phyloP scores from a whole-genome alignment of 352 stramenopile species.

The Phytophthora tentaculata region DNA sequence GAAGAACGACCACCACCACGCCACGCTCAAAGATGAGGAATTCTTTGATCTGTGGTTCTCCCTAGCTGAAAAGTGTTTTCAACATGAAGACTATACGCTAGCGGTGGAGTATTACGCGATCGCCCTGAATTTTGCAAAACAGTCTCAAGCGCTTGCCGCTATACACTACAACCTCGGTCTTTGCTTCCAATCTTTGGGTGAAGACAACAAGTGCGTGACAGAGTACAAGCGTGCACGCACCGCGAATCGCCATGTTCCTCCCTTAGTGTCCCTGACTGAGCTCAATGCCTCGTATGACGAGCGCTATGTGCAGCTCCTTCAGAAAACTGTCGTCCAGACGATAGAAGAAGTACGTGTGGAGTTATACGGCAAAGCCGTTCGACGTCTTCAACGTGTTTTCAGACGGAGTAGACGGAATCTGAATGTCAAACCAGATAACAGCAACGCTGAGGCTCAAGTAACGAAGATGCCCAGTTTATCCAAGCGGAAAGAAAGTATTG shows the following conservation, averaged over 20 bases:
- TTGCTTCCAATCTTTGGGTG: constrained; percentile 60
- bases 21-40: constrained; percentile 47
- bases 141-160: constrained; percentile 57
- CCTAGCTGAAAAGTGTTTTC: constrained; percentile 70
- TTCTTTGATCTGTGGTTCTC: constrained; percentile 62
- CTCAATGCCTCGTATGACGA: constrained; percentile 52
- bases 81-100: constrained; percentile 68
- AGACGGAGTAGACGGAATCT: constrained; percentile 43
- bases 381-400: constrained; percentile 70
- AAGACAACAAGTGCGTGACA: constrained; percentile 51
- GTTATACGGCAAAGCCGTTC: constrained; percentile 66
- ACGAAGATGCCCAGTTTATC: constrained; percentile 31
- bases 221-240: constrained; percentile 78
- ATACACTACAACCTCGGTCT: constrained; percentile 67
- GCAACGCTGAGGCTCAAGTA: constrained; percentile 3
- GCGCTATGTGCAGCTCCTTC: constrained; percentile 50
- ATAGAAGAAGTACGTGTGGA: constrained; percentile 68
- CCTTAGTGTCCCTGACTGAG: constrained; percentile 51
- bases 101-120: constrained; percentile 69
- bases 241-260: constrained; percentile 62
- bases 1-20: constrained; percentile 39
- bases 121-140: constrained; percentile 66
- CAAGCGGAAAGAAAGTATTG: constrained; percentile 21
- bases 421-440: constrained; percentile 10
- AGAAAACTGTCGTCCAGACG: constrained; percentile 49